A percentile compares a stretch with the other conserved stretches of the same genome.
Evolutionary conservation across 257 asterid genomes (phyloP).

Genomic region (Oldenlandia corymbosa): DNA sequence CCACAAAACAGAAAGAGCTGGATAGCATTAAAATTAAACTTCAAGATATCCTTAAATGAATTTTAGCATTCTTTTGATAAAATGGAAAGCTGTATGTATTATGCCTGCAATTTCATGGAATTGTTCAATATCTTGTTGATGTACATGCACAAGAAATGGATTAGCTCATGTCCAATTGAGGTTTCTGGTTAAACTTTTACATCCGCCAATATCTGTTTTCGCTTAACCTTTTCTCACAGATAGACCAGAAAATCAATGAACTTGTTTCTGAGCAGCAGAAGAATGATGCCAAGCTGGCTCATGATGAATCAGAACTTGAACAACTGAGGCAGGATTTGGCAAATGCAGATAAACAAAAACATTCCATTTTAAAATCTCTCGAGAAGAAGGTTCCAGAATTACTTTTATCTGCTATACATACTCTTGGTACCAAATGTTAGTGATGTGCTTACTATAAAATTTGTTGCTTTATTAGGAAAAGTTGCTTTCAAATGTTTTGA

Average conservation of each 20-base stretch:
- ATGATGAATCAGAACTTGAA: conserved; percentile 75
- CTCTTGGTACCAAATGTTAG: conserved; percentile 2
- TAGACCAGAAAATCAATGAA: conserved; percentile 84
- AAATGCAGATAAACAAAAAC: conserved; percentile 77
- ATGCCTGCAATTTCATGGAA: background rate
- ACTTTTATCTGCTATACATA: conserved; percentile 3
- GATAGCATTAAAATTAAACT: conserved; percentile 52
- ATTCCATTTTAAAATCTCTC: conserved; percentile 66
- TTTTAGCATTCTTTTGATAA: too few relatives aligned
- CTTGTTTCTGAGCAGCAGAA: conserved; percentile 95
- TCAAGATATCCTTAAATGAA: conserved; percentile 78
- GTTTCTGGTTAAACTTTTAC: background rate
- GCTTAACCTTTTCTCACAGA: conserved; percentile 64
- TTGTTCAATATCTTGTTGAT: background rate
- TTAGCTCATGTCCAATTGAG: background rate
- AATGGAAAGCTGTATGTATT: background rate
- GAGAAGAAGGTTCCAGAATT: conserved; percentile 65
- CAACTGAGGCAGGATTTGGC: conserved; percentile 76
- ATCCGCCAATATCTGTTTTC: conserved; percentile 37
- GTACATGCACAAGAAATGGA: background rate
- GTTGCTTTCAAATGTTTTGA: conserved; percentile 60
- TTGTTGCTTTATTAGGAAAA: conserved; percentile 57
- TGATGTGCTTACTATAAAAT: conserved; percentile 13
- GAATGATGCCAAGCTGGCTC: conserved; percentile 93
- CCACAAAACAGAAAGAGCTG: conserved; percentile 54